Conservation (phyloP, 345 rosid genomes). For the Hibiscus syriacus region DNA sequence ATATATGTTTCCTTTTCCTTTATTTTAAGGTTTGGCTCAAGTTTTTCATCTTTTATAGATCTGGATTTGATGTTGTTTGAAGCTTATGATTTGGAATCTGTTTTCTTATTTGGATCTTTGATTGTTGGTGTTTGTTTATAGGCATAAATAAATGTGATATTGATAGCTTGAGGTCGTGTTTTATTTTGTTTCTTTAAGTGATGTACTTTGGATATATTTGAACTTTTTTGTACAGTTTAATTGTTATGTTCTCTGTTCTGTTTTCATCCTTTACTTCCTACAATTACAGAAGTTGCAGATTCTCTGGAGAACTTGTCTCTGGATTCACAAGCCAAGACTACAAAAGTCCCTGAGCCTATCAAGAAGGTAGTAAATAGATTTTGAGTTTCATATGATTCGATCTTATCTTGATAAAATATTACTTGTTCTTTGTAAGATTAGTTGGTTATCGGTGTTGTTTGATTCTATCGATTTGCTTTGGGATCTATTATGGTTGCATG, state of each 20-base stretch:
- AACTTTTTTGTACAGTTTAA: neutral
- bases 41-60: neutral
- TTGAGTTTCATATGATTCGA: neutral
- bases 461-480: neutral
- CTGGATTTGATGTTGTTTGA: neutral
- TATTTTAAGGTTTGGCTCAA: neutral
- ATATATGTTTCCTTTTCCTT: neutral
- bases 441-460: neutral
- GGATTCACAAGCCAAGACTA: slow-evolving; percentile 36
- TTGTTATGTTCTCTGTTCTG: neutral
- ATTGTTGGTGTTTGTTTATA: neutral
- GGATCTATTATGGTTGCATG: neutral
- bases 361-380: slow-evolving; percentile 31
- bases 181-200: slow-evolving; percentile 2
- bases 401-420: neutral
- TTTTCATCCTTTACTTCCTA: slow-evolving; percentile 20
- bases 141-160: neutral
- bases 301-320: slow-evolving; percentile 54
- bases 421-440: neutral
- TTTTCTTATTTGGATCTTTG: neutral
- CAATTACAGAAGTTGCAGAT: slow-evolving; percentile 45
- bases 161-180: neutral
- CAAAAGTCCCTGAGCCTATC: slow-evolving; percentile 26
- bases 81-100: neutral
- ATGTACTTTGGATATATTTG: neutral